These are phyloP conservation scores for Penicillium canariense DNA, from an alignment of 495 filamentous ascomycete genomes.

Conservation along the genomic window DNA sequence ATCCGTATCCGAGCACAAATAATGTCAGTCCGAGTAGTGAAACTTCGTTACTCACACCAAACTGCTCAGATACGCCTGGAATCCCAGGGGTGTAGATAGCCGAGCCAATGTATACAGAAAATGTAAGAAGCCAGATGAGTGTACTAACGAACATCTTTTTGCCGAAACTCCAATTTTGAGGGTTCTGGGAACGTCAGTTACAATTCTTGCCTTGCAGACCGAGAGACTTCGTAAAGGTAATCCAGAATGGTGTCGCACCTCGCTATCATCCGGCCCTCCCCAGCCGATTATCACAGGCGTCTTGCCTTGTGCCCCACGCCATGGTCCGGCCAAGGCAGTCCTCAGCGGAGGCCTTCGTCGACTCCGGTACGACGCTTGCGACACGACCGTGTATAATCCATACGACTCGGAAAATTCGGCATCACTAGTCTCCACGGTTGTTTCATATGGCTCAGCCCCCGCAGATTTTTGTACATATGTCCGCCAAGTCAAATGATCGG, in stretches of 20 bases:
- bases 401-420: constrained; percentile 11
- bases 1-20: constrained; percentile 46
- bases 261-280: constrained; percentile 29
- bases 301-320: background rate
- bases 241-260: constrained; percentile 16
- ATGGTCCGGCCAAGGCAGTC: background rate
- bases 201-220: background rate
- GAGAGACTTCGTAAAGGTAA: background rate
- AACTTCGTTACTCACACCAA: constrained; percentile 45
- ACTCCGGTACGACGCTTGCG: constrained; percentile 14
- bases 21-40: constrained; percentile 51
- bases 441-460: constrained; percentile 27
- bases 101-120: constrained; percentile 33
- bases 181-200: constrained; percentile 31
- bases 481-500: constrained; percentile 32
- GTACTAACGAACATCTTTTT: constrained; percentile 21
- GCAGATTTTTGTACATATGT: constrained; percentile 35
- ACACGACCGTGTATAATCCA: constrained; percentile 23
- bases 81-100: constrained; percentile 32
- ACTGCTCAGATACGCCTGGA: constrained; percentile 31
- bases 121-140: constrained; percentile 29
- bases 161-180: constrained; percentile 46
- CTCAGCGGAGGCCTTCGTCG: constrained; percentile 9
- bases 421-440: constrained; percentile 23
- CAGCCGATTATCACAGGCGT: constrained; percentile 17